Conservation (phyloP, 495 filamentous ascomycete species). For the Aspergillus indologenus region DNA sequence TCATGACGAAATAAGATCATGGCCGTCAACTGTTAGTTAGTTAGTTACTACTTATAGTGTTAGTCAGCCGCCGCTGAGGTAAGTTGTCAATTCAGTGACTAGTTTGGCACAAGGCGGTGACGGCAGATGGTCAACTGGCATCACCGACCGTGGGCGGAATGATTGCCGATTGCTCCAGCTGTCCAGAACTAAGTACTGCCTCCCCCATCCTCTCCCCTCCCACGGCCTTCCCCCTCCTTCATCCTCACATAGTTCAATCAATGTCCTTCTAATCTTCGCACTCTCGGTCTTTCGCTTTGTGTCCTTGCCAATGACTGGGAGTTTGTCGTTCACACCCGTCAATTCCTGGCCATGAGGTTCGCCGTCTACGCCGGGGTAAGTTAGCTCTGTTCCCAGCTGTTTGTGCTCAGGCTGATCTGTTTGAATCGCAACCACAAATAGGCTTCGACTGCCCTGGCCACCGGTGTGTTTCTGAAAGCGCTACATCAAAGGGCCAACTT, state of each 20-base stretch:
- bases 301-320: constrained; percentile 32
- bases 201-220: neutral
- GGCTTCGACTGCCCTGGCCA: constrained; percentile 76
- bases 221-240: constrained; percentile 4
- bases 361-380: constrained; percentile 53
- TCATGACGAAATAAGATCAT: too few relatives aligned
- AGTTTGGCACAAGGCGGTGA: neutral
- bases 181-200: constrained; percentile 31
- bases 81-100: too few relatives aligned
- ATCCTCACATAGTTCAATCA: constrained; percentile 10
- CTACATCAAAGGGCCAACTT: constrained; percentile 95
- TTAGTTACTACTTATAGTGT: too few relatives aligned
- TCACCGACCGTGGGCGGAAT: constrained; percentile 24
- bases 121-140: neutral
- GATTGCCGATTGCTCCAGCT: constrained; percentile 32
- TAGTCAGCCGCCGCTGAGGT: too few relatives aligned
- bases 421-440: constrained; percentile 24
- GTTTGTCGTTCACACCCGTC: constrained; percentile 22
- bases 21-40: too few relatives aligned
- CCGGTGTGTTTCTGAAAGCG: constrained; percentile 78
- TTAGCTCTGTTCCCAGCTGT: constrained; percentile 4
- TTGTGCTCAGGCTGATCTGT: constrained; percentile 6
- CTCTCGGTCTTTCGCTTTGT: constrained; percentile 13
- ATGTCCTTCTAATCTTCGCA: constrained; percentile 17
- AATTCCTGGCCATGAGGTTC: constrained; percentile 46